A percentile compares a stretch with the other conserved stretches of the same genome.
Evolutionary conservation across 192 early-diverging fungal species (phyloP).

Genomic region (Martensiomyces pterosporus): DNA sequence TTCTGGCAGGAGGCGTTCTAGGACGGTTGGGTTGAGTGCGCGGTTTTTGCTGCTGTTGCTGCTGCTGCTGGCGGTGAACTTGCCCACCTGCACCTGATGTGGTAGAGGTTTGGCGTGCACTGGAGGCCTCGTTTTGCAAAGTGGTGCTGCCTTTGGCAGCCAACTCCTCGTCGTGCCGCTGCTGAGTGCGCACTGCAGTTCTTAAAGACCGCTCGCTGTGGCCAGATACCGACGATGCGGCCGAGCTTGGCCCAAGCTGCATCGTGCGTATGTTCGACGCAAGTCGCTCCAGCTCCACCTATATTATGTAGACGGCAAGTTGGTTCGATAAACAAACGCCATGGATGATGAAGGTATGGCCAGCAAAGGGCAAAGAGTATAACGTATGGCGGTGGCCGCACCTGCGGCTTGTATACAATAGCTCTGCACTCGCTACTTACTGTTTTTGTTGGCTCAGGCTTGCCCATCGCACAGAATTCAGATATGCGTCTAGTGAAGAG

Average conservation of each 20-base stretch:
- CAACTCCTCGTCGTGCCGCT: conserved; percentile 3
- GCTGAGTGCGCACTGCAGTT: conserved; percentile 8
- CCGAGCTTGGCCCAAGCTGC: conserved; percentile 11
- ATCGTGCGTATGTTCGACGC: conserved; percentile 30
- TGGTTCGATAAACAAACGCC: too few relatives aligned
- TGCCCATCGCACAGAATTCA: conserved; percentile 14
- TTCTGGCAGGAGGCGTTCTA: too few relatives aligned
- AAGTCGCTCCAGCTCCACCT: conserved; percentile 26
- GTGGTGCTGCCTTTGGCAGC: conserved; percentile 1
- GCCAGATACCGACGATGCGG: not conserved
- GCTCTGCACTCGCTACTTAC: too few relatives aligned
- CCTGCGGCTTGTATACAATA: too few relatives aligned
- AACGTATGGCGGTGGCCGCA: too few relatives aligned
- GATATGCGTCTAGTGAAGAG: too few relatives aligned
- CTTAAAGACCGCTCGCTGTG: conserved; percentile 3
- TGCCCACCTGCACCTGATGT: not conserved
- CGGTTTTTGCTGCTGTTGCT: not conserved
- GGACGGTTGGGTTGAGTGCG: too few relatives aligned
- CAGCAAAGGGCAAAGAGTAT: too few relatives aligned
- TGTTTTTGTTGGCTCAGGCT: conserved; percentile 10
- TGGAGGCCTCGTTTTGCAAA: not conserved
- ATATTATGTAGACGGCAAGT: too few relatives aligned
- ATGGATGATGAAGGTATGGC: too few relatives aligned
- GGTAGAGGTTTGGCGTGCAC: not conserved
- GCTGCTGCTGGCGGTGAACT: not conserved